Evolutionary conservation across 257 asterid genomes (phyloP).

Genomic region (Hygrophila difformis): DNA sequence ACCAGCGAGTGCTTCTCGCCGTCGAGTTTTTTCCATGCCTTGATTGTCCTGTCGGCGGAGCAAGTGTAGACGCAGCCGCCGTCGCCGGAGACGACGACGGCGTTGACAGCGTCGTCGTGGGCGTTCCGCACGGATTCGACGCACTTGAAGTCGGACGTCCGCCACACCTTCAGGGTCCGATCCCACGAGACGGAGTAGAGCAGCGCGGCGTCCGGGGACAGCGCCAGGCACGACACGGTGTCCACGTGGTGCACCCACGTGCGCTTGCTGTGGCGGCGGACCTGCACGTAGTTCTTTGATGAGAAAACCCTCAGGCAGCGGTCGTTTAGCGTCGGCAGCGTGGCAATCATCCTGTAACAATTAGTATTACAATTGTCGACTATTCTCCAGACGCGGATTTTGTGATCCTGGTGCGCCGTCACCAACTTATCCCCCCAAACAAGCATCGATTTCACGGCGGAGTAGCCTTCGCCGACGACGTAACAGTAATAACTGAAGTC

Average conservation of each 20-base stretch:
- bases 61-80: conserved; percentile 55
- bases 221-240: conserved; percentile 50
- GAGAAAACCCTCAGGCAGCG: conserved; percentile 44
- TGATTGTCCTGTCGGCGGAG: conserved; percentile 62
- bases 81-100: conserved; percentile 31
- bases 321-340: conserved; percentile 58
- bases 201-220: conserved; percentile 32
- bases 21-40: conserved; percentile 38
- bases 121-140: conserved; percentile 60
- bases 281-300: conserved; percentile 45
- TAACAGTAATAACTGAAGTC: not conserved
- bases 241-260: conserved; percentile 91
- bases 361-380: too few relatives aligned
- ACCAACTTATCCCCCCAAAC: conserved; percentile 34
- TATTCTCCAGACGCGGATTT: conserved; percentile 62
- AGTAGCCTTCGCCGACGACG: conserved; percentile 17
- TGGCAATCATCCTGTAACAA: conserved; percentile 32
- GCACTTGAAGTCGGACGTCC: conserved; percentile 58
- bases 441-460: conserved; percentile 48
- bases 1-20: conserved; percentile 32
- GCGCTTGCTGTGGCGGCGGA: conserved; percentile 46
- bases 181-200: conserved; percentile 88
- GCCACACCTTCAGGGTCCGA: conserved; percentile 63
- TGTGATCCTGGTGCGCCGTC: conserved; percentile 74
- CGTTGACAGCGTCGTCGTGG: conserved; percentile 74